Percentiles rank a stretch among this genome's conserved stretches.
phyloP scores from a whole-genome alignment of 192 early-diverging fungal genomes.

The Coemansia sp. region DNA sequence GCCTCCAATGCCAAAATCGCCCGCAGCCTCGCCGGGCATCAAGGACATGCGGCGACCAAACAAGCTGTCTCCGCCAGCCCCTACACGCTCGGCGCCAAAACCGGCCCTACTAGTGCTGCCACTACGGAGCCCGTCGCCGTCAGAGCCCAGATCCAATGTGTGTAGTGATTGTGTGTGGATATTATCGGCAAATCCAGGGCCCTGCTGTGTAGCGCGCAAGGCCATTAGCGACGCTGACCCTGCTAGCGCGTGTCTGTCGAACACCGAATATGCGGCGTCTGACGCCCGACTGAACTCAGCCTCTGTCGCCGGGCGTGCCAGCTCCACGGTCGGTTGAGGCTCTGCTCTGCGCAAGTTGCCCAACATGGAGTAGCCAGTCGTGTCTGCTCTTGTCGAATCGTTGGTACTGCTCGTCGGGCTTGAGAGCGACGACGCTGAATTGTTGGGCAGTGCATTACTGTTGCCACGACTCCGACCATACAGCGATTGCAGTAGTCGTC shows the following conservation, averaged over 20 bases:
- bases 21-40: neutral
- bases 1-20: neutral
- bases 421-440: neutral
- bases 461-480: constrained; percentile 27
- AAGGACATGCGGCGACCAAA: constrained; percentile 5
- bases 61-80: constrained; percentile 2
- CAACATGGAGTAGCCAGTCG: constrained; percentile 26
- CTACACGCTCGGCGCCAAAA: neutral
- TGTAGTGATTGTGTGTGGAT: neutral
- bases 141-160: neutral
- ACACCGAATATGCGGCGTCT: constrained; percentile 19
- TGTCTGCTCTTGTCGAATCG: constrained; percentile 14
- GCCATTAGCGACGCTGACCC: constrained; percentile 43
- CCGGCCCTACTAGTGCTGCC: neutral
- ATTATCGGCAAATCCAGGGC: constrained; percentile 9
- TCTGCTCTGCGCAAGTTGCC: constrained; percentile 27
- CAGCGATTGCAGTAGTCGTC: constrained; percentile 40
- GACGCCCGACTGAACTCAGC: constrained; percentile 38
- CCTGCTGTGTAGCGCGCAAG: constrained; percentile 42
- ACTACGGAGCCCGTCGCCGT: neutral
- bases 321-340: constrained; percentile 41
- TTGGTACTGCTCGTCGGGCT: constrained; percentile 12
- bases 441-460: constrained; percentile 16
- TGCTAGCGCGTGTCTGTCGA: constrained; percentile 13
- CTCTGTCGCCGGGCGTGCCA: constrained; percentile 47